A percentile compares a stretch with the other conserved stretches of the same genome.
These are phyloP conservation scores for Zostera marina DNA, from an alignment of 116 monocot genomes.

Conservation along the genomic window DNA sequence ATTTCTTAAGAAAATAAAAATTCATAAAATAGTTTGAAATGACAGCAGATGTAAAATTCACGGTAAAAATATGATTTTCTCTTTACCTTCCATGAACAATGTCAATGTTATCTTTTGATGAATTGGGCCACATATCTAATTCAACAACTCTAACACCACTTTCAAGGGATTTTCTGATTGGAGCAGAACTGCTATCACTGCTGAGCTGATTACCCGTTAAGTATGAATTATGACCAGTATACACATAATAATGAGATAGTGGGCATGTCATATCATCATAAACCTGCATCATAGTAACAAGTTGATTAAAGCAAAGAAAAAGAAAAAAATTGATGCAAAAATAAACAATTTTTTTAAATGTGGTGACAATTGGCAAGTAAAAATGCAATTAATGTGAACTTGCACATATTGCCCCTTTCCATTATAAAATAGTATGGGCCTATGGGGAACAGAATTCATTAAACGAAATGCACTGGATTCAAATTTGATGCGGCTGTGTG, in stretches of 20 bases:
- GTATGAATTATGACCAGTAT: conserved; percentile 69
- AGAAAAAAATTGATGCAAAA: not conserved
- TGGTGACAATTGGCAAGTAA: no score
- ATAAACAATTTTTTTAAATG: no score
- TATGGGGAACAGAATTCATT: no score
- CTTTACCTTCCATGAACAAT: conserved; percentile 58
- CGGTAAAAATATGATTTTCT: not conserved
- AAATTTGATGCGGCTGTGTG: no score
- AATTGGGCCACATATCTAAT: conserved; percentile 69
- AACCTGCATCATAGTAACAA: conserved; percentile 15
- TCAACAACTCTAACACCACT: conserved; percentile 70
- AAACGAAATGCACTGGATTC: no score
- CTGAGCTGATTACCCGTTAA: conserved; percentile 67
- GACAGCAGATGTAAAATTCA: no score
- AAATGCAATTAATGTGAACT: no score
- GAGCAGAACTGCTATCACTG: conserved; percentile 54
- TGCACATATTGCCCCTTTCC: no score
- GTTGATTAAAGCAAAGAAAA: not conserved
- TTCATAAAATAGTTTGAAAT: no score
- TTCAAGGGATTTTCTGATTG: conserved; percentile 44
- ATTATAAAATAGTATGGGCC: no score
- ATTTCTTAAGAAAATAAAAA: not conserved
- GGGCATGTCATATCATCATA: conserved; percentile 56
- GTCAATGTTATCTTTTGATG: conserved; percentile 31
- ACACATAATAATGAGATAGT: conserved; percentile 55